Evolutionary conservation across 495 filamentous ascomycete genomes (phyloP), one percentile per base, ranked within the genome.

Genomic region (Parachaetomium inaequale): DNA sequence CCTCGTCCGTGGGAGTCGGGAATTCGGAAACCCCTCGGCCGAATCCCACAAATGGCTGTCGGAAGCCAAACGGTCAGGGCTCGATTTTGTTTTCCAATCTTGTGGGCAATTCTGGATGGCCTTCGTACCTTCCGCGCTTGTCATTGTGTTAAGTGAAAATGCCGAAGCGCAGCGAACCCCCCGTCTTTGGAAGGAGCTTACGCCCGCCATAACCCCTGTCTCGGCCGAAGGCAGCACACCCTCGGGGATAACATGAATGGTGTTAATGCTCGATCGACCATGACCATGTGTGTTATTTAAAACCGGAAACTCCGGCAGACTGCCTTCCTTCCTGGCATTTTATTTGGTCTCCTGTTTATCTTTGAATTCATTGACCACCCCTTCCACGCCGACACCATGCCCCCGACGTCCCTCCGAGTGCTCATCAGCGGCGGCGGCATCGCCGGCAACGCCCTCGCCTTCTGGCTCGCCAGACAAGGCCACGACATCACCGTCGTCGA

Each of bases 401-500:
- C 31, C 4, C 7, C 32, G 3, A 25, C n/a, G 1, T 25, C 62
- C 11, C 59, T 74, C 3, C 68, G 66, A 29, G 61, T 72, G 34
- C 71, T 75, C 58, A 65, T 76, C 50, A 62, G 58, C 46, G 74
- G 72, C 38, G 72, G 69, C 43, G 71, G 73, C 29, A 66, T 79
- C 28, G 70, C 74, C 31, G 76, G 76, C 19, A 79, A 81, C 12
- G 74, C 79, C 6, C 59, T 79, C 42, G 82, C 84, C 23, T 82
- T 76, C 69, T 85, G 76, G 77, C 72, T 86, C n/a, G 72, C 78
- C 29, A 79, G 76, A 64, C 70, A 76, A 55, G 38, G 55, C 21
- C 55, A 57, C 28, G 58, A 72, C 26, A 72, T 86, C 58, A 83
- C 81, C 7, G 62, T 86, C 55, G 73, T 85, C 53, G 84, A 86